Base-by-base conservation (phyloP, 1,284 basidiomycete species). In the Ceratobasidium sp. region DNA sequence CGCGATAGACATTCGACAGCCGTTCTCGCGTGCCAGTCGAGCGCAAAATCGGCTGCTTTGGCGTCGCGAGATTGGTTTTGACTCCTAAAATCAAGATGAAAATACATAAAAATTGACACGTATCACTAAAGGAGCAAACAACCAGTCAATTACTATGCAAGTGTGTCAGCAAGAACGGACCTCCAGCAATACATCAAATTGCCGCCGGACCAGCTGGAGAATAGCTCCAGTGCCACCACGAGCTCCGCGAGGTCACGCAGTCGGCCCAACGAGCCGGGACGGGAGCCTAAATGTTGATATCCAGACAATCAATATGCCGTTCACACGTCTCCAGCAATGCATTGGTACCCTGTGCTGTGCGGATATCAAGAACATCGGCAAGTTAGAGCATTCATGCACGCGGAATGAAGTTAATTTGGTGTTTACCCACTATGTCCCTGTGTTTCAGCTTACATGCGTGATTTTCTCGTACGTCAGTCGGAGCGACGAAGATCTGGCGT, bases 291-390 rank as follows among this genome's bases (percentile, higher is more conserved):
- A 32, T 9, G 18, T 41, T 49, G 38, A 66, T 52, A 49, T 66
- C 54, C 63, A 41, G 35, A 32, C 30, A 50, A 54, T 66, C 46
- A 26, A n/a, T 52, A 21, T 18, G 63, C 16, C 28, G 47, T n/a
- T 66, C 46, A 26, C 63, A 38, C 63, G 46, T 28, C 62, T 64
- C 47, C 21, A 16, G 30, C 35, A 18, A 46, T 43, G 6, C 30
- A 43, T 54, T 21, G 21, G 28, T 49, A 47, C 28, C 18, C 63
- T 21, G 28, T 47, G 26, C 63, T 66, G 30, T 54, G 32, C 63
- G 63, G 46, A 41, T 13, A 66, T 66, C 63, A 66, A 38, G 63
- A 66, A 23, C 46, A 26, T 54, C 63, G 63, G 63, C 63, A 66
- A 50, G 63, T 32, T 21, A 18, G n/a, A 66, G 49, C 26, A 66